Percentiles rank a stretch among this genome's conserved stretches.
Evolutionary conservation across 495 filamentous ascomycete genomes (phyloP).

Genomic region (Penicillium simplicissimum): DNA sequence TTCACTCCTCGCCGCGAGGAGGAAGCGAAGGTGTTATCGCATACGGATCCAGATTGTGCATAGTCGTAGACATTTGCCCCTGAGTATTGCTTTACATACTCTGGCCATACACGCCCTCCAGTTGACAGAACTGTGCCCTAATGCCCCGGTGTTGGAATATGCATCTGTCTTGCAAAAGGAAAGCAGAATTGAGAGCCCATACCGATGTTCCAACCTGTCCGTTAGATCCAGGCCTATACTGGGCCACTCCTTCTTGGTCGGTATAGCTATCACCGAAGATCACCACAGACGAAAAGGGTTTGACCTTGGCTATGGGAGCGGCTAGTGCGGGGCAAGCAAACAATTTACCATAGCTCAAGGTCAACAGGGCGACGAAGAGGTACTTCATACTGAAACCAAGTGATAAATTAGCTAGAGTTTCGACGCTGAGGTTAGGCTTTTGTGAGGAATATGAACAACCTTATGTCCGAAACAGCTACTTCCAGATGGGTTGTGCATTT

Average conservation of each 20-base stretch:
- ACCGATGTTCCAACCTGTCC: neutral
- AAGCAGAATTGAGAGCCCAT: neutral
- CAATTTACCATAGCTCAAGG: neutral
- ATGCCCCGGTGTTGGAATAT: neutral
- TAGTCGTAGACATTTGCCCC: neutral
- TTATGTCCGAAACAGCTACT: no score
- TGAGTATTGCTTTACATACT: conserved; percentile 1
- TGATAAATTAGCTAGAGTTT: no score
- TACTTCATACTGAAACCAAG: neutral
- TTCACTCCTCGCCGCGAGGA: neutral
- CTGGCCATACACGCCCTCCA: neutral
- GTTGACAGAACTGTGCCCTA: neutral
- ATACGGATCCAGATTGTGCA: neutral
- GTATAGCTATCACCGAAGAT: conserved; percentile 3
- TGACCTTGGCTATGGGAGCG: neutral
- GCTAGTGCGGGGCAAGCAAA: neutral
- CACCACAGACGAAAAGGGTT: neutral
- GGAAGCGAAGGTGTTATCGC: neutral
- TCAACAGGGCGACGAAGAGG: neutral
- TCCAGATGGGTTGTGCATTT: no score
- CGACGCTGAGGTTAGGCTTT: no score
- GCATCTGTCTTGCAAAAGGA: no score
- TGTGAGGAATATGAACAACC: no score
- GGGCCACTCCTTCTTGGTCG: neutral
- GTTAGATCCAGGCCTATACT: neutral